phyloP scores from a whole-genome alignment of 345 rosid species.

The Psidium friedrichsthalianum region DNA sequence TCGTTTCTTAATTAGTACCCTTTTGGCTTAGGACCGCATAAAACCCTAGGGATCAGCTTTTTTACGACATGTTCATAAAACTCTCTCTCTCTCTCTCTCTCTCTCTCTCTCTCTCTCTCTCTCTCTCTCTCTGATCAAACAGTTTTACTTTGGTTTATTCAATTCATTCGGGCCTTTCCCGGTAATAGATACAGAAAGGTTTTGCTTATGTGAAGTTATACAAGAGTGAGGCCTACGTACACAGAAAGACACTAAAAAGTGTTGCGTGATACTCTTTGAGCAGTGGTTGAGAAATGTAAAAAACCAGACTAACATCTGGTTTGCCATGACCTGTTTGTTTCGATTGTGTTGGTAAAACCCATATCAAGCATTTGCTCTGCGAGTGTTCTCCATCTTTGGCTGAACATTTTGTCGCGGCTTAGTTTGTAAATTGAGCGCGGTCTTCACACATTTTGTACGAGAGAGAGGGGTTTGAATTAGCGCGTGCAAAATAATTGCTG shows the following conservation, averaged over 20 bases:
- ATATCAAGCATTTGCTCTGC: too few relatives aligned
- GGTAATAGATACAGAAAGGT: neutral
- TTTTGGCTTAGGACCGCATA: too few relatives aligned
- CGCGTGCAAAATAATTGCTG: neutral
- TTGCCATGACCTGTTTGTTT: neutral
- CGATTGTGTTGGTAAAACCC: neutral
- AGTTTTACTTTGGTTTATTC: neutral
- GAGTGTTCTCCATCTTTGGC: too few relatives aligned
- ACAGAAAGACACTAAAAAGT: neutral
- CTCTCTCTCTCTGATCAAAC: too few relatives aligned
- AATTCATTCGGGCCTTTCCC: neutral
- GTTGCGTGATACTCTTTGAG: neutral
- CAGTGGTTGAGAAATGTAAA: neutral
- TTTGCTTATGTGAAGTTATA: neutral
- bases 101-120: neutral
- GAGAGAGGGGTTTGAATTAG: neutral
- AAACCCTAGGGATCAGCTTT: too few relatives aligned
- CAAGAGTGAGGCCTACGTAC: neutral
- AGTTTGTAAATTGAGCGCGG: neutral
- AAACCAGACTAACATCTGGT: neutral
- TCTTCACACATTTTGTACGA: neutral
- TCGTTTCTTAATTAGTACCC: neutral
- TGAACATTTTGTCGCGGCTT: neutral
- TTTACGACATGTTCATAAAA: neutral
- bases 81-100: too few relatives aligned